Base-by-base conservation (phyloP, 192 early-diverging fungal species). In the Gamsiella multidivaricata region DNA sequence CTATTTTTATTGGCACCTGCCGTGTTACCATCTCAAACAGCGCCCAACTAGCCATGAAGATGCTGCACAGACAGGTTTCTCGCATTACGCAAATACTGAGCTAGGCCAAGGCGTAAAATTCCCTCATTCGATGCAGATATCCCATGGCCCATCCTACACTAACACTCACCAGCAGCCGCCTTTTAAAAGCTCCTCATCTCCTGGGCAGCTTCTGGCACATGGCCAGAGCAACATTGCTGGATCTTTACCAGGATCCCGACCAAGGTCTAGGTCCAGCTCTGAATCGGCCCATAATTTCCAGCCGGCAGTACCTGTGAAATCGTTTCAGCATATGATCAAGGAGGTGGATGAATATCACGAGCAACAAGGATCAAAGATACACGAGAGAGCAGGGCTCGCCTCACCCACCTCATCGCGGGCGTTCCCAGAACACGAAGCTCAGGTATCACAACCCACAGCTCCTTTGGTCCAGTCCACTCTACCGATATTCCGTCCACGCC, bases 241-340 rank as follows among this genome's bases (percentile, higher is more conserved):
- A 55, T 62, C 69, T n/a, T 32, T n/a, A n/a, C n/a, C n/a, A n/a
- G n/a, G 45, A n/a, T 46, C 45, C 12, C 45, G 69, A 56, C 34
- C 69, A 17, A 61, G 41, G 31, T 70, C 69, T 8, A 54, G 69
- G 36, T 61, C 69, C 9, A 39, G 57, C 25, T 60, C 67, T n/a
- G 69, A 61, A 23, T 56, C 61, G 1, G 52, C 31, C 29, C 46
- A 57, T 29, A 18, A 26, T 23, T 42, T 69, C 28, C 34, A 33
- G 17, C 56, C 47, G 23, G 41, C 37, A 31, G 43, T 22, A 22
- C 46, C n/a, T 4, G 54, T 53, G 41, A 51, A 51, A 18, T 4
- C n/a, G 20, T 42, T 52, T 51, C 57, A 39, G 56, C 47, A 59
- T 29, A 36, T 45, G 25, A 17, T 29, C 20, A 41, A 60, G 32